Conservation (phyloP, 2,329 filamentous ascomycete genomes). For the Colletotrichum sp. region DNA sequence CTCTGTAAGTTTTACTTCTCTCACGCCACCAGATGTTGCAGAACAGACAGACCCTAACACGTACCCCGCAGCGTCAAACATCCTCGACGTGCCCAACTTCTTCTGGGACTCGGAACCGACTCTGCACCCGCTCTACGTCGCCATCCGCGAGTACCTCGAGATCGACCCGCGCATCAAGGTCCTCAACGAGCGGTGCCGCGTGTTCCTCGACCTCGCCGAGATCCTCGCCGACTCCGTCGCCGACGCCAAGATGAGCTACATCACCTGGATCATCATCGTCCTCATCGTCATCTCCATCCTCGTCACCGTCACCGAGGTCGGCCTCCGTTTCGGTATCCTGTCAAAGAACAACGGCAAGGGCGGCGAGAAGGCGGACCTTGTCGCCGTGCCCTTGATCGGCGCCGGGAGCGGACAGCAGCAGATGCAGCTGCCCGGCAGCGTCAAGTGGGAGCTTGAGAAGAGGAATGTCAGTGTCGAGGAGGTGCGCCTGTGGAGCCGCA, state of each 20-base stretch:
- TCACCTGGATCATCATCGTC: constrained; percentile 98
- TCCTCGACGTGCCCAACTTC: constrained; percentile 95
- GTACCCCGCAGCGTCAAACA: constrained; percentile 76
- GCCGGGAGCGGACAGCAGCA: not conserved
- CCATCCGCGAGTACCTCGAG: constrained; percentile 95
- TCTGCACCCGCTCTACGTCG: constrained; percentile 90
- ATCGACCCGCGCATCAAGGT: constrained; percentile 96
- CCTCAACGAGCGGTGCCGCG: constrained; percentile 93
- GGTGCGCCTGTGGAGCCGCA: constrained; percentile 26
- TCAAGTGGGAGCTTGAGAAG: constrained; percentile 20
- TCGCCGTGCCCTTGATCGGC: not conserved
- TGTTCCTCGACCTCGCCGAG: constrained; percentile 95
- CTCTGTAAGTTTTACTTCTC: constrained; percentile 71
- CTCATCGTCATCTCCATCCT: constrained; percentile 90
- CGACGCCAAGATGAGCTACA: constrained; percentile 92
- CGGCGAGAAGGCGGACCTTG: not conserved
- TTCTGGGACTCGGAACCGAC: constrained; percentile 99
- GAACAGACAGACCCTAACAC: not conserved
- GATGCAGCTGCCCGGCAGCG: not conserved
- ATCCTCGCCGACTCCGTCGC: constrained; percentile 92
- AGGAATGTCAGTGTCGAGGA: constrained; percentile 23
- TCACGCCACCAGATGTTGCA: not conserved
- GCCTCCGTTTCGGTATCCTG: constrained; percentile 82
- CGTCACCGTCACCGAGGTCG: constrained; percentile 89
- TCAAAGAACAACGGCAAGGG: constrained; percentile 36